Base-by-base conservation (phyloP, 345 rosid genomes). In the Melaleuca alternifolia region DNA sequence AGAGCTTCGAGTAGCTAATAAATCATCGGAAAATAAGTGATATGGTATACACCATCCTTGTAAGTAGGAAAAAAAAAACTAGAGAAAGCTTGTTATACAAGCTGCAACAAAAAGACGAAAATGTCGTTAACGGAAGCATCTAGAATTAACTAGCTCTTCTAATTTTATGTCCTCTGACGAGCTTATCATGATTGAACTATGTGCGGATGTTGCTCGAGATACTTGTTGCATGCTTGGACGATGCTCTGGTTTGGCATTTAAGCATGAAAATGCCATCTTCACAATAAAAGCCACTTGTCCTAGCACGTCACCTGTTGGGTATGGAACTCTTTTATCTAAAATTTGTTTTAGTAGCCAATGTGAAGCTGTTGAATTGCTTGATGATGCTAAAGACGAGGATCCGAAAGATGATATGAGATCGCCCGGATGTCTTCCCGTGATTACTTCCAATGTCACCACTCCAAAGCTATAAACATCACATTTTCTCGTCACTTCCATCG, bases 391-490 rank as follows among this genome's bases (percentile, higher is more conserved):
- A 81, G 24, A 52, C 14, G 61, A 84, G 28, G 50, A 28, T 20
- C 52, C 23, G 4, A 77, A 26, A 1, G 9, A 79, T 1, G 87
- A 86, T 21, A 86, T 53, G 24, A 86, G 84, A 76, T 86, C 76
- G 1, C 21, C 84, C 7, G 54, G 87, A 86, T 86, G 87, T 76
- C 65, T 86, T 24, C 87, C 87, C 18, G 77, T 20, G 15, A 86
- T 4, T n/a, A 77, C 56, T 81, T 86, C 87, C 18, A 86, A 26
- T 50, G 75, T 77, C 9, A 54, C 44, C 21, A 86, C 50, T 53
- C 76, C 18, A 23, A 10, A 86, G 50, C 87, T 76, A n/a, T 86
- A 86, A 54, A 86, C 87, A 79, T 86, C 84, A 5, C 87, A 86
- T 52, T 86, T 76, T 51, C 77, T 84, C 1, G 24, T 86, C 59